These are phyloP conservation scores for Wallacemonas sp. DNA, from an alignment of 208 protist species.

Conservation along the genomic window DNA sequence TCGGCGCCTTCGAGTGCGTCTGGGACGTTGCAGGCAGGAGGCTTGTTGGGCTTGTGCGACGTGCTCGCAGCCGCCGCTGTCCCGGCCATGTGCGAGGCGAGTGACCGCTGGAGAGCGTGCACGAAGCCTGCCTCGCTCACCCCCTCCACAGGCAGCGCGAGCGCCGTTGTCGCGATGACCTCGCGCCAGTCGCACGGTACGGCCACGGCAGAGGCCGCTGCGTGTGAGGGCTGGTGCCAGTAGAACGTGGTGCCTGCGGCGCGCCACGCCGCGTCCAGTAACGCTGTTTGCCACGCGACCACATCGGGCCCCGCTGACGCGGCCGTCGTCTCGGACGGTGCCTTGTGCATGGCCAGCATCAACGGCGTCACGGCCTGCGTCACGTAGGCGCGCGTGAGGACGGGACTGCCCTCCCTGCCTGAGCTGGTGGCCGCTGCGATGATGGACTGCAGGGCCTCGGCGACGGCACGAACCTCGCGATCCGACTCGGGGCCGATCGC, in stretches of 20 bases:
- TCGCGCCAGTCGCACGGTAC: constrained; percentile 55
- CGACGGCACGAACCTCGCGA: not conserved
- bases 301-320: not conserved
- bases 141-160: constrained; percentile 57
- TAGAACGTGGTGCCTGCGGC: constrained; percentile 4
- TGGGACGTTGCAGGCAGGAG: constrained; percentile 1
- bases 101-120: constrained; percentile 16
- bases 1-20: constrained; percentile 17
- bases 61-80: too few relatives aligned
- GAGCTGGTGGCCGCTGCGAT: too few relatives aligned
- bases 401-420: too few relatives aligned
- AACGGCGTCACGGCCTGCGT: not conserved
- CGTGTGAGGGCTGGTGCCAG: not conserved
- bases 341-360: not conserved
- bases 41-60: too few relatives aligned
- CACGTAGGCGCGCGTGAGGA: not conserved
- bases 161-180: constrained; percentile 31
- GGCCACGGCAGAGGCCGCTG: not conserved
- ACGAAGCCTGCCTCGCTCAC: constrained; percentile 52
- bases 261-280: not conserved
- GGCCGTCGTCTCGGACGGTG: not conserved
- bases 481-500: too few relatives aligned
- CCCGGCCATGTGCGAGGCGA: too few relatives aligned
- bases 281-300: not conserved
- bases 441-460: not conserved